Conservation (phyloP, 1,139 yeast genomes). For the Taphrina wiesneri region DNA sequence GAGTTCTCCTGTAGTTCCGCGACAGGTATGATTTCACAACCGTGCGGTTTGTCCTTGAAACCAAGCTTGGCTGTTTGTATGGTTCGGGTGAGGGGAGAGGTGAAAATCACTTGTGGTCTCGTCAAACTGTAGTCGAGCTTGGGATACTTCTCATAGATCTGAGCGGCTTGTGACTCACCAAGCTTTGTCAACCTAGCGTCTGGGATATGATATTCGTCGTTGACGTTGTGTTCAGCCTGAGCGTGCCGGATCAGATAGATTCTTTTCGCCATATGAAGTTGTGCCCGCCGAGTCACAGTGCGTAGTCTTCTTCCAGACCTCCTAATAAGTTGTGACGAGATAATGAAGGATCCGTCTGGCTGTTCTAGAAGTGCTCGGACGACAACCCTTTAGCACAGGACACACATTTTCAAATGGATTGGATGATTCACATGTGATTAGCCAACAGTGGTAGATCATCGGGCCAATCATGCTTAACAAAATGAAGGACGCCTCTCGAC, state of each 20-base stretch:
- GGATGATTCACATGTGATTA: constrained; percentile 2
- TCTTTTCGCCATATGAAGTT: neutral
- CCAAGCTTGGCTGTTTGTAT: constrained; percentile 37
- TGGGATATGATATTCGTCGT: constrained; percentile 35
- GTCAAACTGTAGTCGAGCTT: neutral
- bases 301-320: too few relatives aligned
- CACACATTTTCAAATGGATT: neutral
- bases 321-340: too few relatives aligned
- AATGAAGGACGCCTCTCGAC: neutral
- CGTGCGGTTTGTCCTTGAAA: constrained; percentile 9
- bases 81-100: constrained; percentile 38
- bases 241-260: constrained; percentile 43
- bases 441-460: neutral
- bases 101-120: constrained; percentile 36
- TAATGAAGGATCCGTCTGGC: too few relatives aligned
- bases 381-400: too few relatives aligned
- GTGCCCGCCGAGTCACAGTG: neutral
- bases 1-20: constrained; percentile 36
- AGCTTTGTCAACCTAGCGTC: constrained; percentile 37
- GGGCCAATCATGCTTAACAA: neutral
- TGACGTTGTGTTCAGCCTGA: constrained; percentile 38
- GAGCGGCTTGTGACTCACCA: constrained; percentile 36
- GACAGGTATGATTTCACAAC: constrained; percentile 2
- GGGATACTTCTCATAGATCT: constrained; percentile 17
- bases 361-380: neutral